Conservation (phyloP, 192 early-diverging fungal genomes). For the Chytriomyces confervae region DNA sequence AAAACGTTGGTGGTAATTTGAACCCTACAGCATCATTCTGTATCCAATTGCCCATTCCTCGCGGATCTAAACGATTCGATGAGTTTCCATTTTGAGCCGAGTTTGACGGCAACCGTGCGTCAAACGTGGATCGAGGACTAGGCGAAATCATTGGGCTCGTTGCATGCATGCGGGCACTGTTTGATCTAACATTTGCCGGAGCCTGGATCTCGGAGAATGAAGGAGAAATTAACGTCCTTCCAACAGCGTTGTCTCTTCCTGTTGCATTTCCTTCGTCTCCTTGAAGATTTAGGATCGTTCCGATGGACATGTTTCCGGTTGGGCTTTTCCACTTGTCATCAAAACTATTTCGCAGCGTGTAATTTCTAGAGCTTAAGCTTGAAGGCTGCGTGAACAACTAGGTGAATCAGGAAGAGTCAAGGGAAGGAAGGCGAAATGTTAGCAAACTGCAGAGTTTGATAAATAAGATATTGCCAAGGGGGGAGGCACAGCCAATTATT, state of each 20-base stretch:
- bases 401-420: too few species aligned
- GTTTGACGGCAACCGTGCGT: background rate
- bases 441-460: background rate
- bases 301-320: background rate
- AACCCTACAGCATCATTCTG: background rate
- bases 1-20: constrained; percentile 22
- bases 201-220: background rate
- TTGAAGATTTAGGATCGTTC: background rate
- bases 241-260: too few species aligned
- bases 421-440: too few species aligned
- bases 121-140: background rate
- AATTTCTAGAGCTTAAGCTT: background rate
- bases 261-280: background rate
- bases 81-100: constrained; percentile 11
- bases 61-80: background rate
- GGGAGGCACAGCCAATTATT: background rate
- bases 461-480: background rate
- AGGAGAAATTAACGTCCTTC: too few species aligned
- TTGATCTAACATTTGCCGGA: background rate
- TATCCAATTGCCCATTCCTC: background rate
- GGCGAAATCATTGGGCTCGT: constrained; percentile 2
- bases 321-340: constrained; percentile 28
- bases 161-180: background rate
- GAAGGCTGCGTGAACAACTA: too few species aligned
- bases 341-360: constrained; percentile 4